Evolutionary conservation across 73 alveolate species (phyloP).

Genomic region (Loxodes magnus): DNA sequence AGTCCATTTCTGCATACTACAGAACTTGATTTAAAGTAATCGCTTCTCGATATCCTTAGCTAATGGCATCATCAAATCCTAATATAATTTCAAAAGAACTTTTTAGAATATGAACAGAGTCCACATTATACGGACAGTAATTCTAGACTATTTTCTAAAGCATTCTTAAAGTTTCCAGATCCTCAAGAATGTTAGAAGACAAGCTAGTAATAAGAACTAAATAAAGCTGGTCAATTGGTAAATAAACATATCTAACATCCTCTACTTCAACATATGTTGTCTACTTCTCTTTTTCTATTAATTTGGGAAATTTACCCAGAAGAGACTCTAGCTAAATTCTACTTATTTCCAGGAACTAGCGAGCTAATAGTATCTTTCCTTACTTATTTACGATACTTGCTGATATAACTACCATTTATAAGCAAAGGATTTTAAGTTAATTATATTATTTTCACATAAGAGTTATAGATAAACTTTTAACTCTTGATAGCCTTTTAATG

Average conservation of each 20-base stretch:
- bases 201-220: slow-evolving; percentile 80
- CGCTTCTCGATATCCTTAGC: slow-evolving; percentile 88
- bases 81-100: slow-evolving; percentile 82
- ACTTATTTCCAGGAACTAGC: slow-evolving; percentile 83
- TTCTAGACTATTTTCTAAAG: slow-evolving; percentile 51
- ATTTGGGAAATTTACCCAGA: slow-evolving; percentile 30
- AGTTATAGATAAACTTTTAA: too few relatives aligned
- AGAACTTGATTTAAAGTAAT: slow-evolving; percentile 76
- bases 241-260: slow-evolving; percentile 69
- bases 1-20: slow-evolving; percentile 88
- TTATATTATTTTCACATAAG: too few relatives aligned
- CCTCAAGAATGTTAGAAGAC: slow-evolving; percentile 91
- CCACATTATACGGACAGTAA: slow-evolving; percentile 46
- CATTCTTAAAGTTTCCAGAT: slow-evolving; percentile 75
- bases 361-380: slow-evolving; percentile 75
- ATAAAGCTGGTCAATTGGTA: slow-evolving; percentile 82
- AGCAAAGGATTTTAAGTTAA: too few relatives aligned
- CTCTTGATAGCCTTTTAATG: too few relatives aligned
- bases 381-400: slow-evolving; percentile 71
- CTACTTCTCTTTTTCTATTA: slow-evolving; percentile 44
- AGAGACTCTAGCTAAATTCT: slow-evolving; percentile 74
- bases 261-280: slow-evolving; percentile 91
- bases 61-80: slow-evolving; percentile 87
- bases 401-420: slow-evolving; percentile 83
- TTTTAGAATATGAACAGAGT: slow-evolving; percentile 62